A percentile compares a stretch with the other conserved stretches of the same genome.
Evolutionary conservation across 495 filamentous ascomycete species (phyloP).

Genomic region (Bathelium albidoporum): DNA sequence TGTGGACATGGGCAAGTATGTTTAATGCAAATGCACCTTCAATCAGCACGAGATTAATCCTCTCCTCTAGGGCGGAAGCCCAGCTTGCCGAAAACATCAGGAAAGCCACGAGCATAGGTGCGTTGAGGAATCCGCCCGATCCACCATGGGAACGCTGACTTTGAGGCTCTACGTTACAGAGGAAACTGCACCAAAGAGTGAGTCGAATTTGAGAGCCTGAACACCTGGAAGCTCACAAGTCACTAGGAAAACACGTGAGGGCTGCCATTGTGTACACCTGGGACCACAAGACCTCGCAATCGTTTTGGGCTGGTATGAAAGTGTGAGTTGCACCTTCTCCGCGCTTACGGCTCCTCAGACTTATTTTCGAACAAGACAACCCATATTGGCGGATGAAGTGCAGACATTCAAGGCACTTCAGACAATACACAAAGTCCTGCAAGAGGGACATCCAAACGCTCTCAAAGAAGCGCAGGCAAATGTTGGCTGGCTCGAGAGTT

Average conservation of each 20-base stretch:
- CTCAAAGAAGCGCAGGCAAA: constrained; percentile 84
- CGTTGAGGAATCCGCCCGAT: constrained; percentile 15
- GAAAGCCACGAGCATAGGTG: constrained; percentile 86
- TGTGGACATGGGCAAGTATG: constrained; percentile 48
- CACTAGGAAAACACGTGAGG: constrained; percentile 82
- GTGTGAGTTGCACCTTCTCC: constrained; percentile 48
- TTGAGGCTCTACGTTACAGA: constrained; percentile 41
- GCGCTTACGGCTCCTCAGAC: background rate
- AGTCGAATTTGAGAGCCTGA: constrained; percentile 10
- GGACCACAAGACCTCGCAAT: constrained; percentile 94
- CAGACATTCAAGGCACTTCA: constrained; percentile 52
- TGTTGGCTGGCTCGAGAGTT: constrained; percentile 81
- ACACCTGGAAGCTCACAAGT: constrained; percentile 18
- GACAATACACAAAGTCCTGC: constrained; percentile 78
- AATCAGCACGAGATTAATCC: background rate
- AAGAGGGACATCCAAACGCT: constrained; percentile 85
- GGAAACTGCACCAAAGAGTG: constrained; percentile 92
- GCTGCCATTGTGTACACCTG: constrained; percentile 98
- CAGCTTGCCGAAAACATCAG: constrained; percentile 92
- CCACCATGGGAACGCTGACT: background rate
- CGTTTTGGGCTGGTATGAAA: constrained; percentile 98
- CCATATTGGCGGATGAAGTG: constrained; percentile 76
- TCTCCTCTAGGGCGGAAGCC: constrained; percentile 60
- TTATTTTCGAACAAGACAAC: constrained; percentile 50
- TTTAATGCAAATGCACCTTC: background rate